Evolutionary conservation across 768 basidiomycete genomes (phyloP), one percentile per base, ranked within the genome.

Genomic region (Termitomyces sp.): DNA sequence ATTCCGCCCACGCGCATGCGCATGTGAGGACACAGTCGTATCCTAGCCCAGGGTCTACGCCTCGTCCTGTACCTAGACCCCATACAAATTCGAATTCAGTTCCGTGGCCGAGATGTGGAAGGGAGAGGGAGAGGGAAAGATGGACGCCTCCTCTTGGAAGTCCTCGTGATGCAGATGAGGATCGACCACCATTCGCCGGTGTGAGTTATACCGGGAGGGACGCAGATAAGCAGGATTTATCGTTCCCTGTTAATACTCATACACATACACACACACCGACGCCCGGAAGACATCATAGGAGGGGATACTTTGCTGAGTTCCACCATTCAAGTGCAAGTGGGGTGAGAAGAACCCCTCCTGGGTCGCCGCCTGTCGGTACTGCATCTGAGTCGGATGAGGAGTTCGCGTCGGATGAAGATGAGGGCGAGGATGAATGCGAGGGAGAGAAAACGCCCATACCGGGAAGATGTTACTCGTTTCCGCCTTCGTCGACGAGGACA

Each of bases 251-350:
- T n/a, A 26, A 18, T 4, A 2, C 22, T 18, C 40, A 14, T 14
- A 26, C n/a, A 16, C 36, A 46, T 14, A 24, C 4, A 7, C 44
- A 22, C 13, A 27, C 57, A 20, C 36, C 37, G 37, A 39, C 52
- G 18, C 34, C 43, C n/a, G 50, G 51, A n/a, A 64, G 85, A 53
- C 79, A 85, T 61, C 88, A 88, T 67, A 78, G 78, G 57, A 77
- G 86, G 9, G 82, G 86, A 5, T 84, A 83, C 65, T 78, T 56
- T 55, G 83, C 86, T 59, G 58, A 55, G 8, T 36, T 73, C 27
- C 44, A 32, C 14, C 18, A 22, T 14, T 16, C 32, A 16, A 24
- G 20, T 22, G 43, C 16, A 16, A 18, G 61, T 27, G 56, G 57
- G 16, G 55, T 82, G 56, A 78, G 73, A 60, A 71, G 68, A 63